Evolutionary conservation across 345 rosid genomes (phyloP).

Genomic region (Syzygium grande): DNA sequence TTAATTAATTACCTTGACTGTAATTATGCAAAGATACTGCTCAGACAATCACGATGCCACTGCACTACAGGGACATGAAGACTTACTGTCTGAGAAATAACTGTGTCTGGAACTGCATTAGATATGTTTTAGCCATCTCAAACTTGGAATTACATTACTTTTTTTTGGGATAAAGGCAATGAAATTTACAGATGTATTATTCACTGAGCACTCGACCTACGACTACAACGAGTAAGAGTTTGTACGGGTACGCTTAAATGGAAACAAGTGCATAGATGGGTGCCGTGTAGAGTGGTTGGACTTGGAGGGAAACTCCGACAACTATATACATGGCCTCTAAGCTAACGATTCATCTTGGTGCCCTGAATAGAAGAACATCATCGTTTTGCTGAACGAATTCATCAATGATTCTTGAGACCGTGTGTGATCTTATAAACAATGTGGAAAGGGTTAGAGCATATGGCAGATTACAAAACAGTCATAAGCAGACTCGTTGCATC

Average conservation of each 20-base stretch:
- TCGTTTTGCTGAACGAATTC: background rate
- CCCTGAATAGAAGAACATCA: background rate
- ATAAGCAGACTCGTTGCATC: background rate
- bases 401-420: background rate
- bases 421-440: background rate
- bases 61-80: background rate
- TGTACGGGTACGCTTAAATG: background rate
- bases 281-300: background rate
- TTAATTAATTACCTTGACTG: background rate
- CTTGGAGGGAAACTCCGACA: background rate
- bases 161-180: background rate
- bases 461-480: background rate
- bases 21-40: background rate
- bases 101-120: background rate
- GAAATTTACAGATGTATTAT: background rate
- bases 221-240: background rate
- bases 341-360: background rate
- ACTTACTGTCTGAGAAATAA: background rate
- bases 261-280: background rate
- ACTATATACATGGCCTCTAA: background rate
- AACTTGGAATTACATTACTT: background rate
- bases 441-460: background rate
- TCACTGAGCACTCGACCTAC: background rate
- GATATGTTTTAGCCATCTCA: background rate
- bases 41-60: background rate